These are phyloP conservation scores for Fusarium burgessii DNA, from an alignment of 2,329 filamentous ascomycete species.

Conservation along the genomic window DNA sequence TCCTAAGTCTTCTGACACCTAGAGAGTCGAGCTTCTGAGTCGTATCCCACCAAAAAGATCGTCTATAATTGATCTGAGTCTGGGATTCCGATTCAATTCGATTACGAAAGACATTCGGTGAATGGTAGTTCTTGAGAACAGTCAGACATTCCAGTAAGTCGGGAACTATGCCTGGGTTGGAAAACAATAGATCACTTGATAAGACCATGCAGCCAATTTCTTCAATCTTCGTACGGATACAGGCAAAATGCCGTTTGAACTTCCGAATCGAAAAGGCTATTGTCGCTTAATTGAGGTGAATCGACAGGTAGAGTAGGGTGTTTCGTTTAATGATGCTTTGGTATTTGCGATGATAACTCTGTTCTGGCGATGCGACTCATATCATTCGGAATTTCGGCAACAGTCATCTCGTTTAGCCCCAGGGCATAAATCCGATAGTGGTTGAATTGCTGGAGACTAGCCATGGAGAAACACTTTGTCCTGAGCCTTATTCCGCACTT, in stretches of 20 bases:
- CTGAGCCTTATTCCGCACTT: background rate
- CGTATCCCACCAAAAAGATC: background rate
- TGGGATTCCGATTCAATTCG: background rate
- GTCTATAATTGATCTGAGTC: background rate
- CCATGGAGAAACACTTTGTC: background rate
- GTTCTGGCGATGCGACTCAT: constrained; percentile 14
- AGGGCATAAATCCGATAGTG: constrained; percentile 2
- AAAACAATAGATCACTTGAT: background rate
- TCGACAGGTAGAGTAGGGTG: background rate
- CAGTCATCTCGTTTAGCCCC: constrained; percentile 5
- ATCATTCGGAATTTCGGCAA: constrained; percentile 16
- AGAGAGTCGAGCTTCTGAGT: no score
- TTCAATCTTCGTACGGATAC: background rate
- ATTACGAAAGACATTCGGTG: background rate
- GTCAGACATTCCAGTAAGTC: background rate
- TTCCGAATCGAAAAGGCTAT: background rate
- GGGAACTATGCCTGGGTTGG: no score
- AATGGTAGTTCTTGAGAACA: background rate
- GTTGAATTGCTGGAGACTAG: constrained; percentile 30
- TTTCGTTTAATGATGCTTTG: background rate
- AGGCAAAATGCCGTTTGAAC: background rate
- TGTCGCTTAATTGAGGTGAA: background rate
- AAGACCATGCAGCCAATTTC: background rate
- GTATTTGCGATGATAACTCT: background rate
- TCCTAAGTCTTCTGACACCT: no score